These are phyloP conservation scores for Penicillium decumbens DNA, from an alignment of 2,329 filamentous ascomycete species.

Conservation along the genomic window DNA sequence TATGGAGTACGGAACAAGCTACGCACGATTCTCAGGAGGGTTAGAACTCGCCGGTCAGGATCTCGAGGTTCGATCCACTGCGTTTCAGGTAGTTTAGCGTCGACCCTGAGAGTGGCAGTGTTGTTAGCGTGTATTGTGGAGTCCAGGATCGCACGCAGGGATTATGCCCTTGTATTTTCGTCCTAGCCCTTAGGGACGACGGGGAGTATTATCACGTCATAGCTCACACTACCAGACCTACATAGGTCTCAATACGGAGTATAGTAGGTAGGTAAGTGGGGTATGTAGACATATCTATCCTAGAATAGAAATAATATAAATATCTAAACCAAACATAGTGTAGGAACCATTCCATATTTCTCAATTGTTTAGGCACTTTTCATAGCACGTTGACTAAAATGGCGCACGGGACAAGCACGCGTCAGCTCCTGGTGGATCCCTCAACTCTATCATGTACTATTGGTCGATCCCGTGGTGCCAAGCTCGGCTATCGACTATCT, in stretches of 20 bases:
- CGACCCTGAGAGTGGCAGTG: slow-evolving; percentile 32
- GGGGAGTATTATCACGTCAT: slow-evolving; percentile 17
- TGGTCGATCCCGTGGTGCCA: slow-evolving; percentile 31
- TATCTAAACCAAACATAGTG: not conserved
- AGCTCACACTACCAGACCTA: too few species aligned
- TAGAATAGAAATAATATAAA: not conserved
- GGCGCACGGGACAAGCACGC: slow-evolving; percentile 29
- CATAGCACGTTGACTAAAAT: slow-evolving; percentile 20
- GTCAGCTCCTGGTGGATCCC: slow-evolving; percentile 29
- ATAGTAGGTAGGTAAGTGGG: too few species aligned
- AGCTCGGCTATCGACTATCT: slow-evolving; percentile 41
- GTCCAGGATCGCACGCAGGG: slow-evolving; percentile 32
- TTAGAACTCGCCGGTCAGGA: slow-evolving; percentile 4
- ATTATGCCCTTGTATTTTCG: slow-evolving; percentile 11
- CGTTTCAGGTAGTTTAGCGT: slow-evolving; percentile 34
- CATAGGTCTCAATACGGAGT: too few species aligned
- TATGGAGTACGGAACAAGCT: too few species aligned
- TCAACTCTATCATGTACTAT: slow-evolving; percentile 9
- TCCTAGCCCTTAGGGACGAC: slow-evolving; percentile 13
- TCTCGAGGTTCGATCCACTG: slow-evolving; percentile 15
- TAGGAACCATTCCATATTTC: not conserved
- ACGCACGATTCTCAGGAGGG: not conserved
- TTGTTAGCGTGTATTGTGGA: slow-evolving; percentile 20
- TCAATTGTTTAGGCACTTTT: not conserved
- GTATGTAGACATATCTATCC: too few species aligned